Evolutionary conservation across 805 yeast genomes (phyloP), one percentile per base, ranked within the genome.

Genomic region (Scheffersomyces coipomensis): DNA sequence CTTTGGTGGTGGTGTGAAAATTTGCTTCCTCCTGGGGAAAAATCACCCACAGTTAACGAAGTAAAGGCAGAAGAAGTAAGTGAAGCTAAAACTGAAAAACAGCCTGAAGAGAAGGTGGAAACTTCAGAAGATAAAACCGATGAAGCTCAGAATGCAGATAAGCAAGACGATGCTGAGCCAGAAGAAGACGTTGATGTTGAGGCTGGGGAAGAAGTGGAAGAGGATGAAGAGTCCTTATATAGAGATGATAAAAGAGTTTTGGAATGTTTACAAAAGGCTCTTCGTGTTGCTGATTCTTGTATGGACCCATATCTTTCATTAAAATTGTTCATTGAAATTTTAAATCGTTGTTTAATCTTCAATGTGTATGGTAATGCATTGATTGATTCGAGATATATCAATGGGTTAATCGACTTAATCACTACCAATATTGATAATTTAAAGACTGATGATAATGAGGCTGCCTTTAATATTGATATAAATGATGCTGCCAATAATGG

Each of bases 261-360:
- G 55, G 98, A 93, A 55, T 89, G 97, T 58, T 71, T 91, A 33
- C 97, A 89, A 60, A 80, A 91, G 49, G 80, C 97, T 1, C 61
- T 91, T 13, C 72, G 97, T 33, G 88, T 88, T 6, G 96, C 97
- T 0, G 98, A 93, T 58, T 85, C 93, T n/a, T 86, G 93, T 41
- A 83, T 90, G 82, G 98, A 91, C 55, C 74, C 74, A 6, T 67
- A 63, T 44, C 83, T 80, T 33, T 85, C 88, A 25, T 69, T 85
- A 40, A 91, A 88, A 61, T 70, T 93, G 39, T 90, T 91, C 66
- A 83, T 91, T 33, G 98, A 93, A 64, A 88, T 93, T 16, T 69
- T 93, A 47, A 88, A 88, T 66, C 78, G 88, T 46, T 88, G 95
- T 46, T 63, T 91, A 26, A 88, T 89, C 55, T 93, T 84, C 61